Base-by-base conservation (phyloP, 176 grass and related monocot species). In the Raddia distichophylla region DNA sequence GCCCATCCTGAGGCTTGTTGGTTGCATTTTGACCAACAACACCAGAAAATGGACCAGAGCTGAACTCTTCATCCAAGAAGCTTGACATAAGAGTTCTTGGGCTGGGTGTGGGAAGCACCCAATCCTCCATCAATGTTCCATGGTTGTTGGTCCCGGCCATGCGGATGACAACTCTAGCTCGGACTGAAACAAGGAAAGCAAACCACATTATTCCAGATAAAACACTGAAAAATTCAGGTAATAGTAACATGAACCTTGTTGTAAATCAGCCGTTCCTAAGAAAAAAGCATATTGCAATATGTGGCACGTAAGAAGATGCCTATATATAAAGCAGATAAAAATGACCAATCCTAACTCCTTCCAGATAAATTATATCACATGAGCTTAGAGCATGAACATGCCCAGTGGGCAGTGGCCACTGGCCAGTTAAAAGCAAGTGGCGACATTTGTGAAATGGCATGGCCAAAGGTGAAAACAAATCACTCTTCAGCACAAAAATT, bases 41-140 rank as follows among this genome's bases (percentile, higher is more conserved):
- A 65, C 89, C 73, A 3, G 88, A 80, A 14, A 91, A 91, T 2
- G 64, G 33, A 50, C 61, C 47, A 2, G 71, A 80, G 67, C 82
- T 85, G 47, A 89, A 91, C 43, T 93, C 84, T 56, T 93, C 92
- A 9, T 86, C 89, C 58, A 86, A 79, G 67, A 91, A 87, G 59
- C 69, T 93, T 9, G 89, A 82, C 71, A 91, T 62, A 5, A 90
- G 82, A 66, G 84, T 89, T 80, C 86, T 91, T 82, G 92, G 84
- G 61, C 71, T 94, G 22, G 86, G 90, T 74, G 86, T 90, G 14
- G 88, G 88, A 86, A 86, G 80, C 83, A 84, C 84, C 92, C 90
- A 93, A 69, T 98, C 90, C 32, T 88, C 88, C 67, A 87, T 80
- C 60, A 89, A 71, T 64, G 90, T 52, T 5, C 62, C 58, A 70